A percentile compares a stretch with the other conserved stretches of the same genome.
Evolutionary conservation across 306 rosid genomes (phyloP).

Genomic region (Mimosa bimucronata): DNA sequence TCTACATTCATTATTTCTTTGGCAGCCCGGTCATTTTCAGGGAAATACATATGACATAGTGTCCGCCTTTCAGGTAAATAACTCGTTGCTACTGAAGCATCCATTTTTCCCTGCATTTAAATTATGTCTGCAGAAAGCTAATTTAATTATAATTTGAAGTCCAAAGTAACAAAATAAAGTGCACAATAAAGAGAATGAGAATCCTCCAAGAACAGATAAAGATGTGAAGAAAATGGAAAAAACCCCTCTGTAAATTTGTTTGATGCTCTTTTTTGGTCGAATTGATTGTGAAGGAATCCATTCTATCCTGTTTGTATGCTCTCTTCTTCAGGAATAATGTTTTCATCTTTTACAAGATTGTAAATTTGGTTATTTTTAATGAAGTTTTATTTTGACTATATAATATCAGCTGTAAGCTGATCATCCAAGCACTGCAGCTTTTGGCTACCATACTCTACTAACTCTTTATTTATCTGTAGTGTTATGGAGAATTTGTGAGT

Average conservation of each 20-base stretch:
- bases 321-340: constrained; percentile 9
- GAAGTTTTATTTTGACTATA: constrained; percentile 9
- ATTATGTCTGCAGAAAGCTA: constrained; percentile 3
- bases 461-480: constrained; percentile 45
- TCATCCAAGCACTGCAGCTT: constrained; percentile 7
- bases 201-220: background rate
- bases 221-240: background rate
- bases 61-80: constrained; percentile 83
- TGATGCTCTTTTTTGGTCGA: background rate
- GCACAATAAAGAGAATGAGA: background rate
- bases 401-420: constrained; percentile 23
- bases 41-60: constrained; percentile 77
- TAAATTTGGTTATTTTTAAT: constrained; percentile 5
- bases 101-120: background rate
- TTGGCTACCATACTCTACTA: constrained; percentile 31
- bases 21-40: constrained; percentile 93
- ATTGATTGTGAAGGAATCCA: constrained; percentile 16
- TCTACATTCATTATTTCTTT: constrained; percentile 20
- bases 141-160: background rate
- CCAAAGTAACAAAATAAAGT: background rate
- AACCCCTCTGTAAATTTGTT: background rate
- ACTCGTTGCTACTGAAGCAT: constrained; percentile 14
- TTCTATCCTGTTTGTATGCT: constrained; percentile 22
- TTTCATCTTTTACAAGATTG: background rate
- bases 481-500: constrained; percentile 92